phyloP scores from a whole-genome alignment of 2,329 filamentous ascomycete genomes.

The Tolypocladium nubicola region DNA sequence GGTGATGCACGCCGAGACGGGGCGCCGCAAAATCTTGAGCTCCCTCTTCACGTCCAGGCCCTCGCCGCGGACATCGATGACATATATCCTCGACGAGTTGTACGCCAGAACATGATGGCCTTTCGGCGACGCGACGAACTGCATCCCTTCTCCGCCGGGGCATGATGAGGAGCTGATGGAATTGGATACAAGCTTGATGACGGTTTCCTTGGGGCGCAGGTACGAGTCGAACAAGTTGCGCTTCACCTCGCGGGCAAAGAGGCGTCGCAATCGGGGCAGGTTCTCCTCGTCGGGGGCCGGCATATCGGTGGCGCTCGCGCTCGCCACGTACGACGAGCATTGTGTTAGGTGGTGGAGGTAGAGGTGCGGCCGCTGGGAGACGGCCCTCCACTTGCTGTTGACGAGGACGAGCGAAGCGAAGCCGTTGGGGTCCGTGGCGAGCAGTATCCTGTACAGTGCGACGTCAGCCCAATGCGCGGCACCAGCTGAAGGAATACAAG shows the following conservation, averaged over 20 bases:
- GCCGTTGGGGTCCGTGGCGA: conserved; percentile 46
- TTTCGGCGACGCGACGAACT: conserved; percentile 68
- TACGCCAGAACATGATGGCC: conserved; percentile 69
- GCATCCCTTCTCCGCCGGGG: conserved; percentile 75
- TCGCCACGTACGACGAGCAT: conserved; percentile 48
- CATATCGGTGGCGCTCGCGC: conserved; percentile 35
- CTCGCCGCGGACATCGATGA: conserved; percentile 56
- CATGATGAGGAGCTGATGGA: conserved; percentile 76
- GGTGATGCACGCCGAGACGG: conserved; percentile 65
- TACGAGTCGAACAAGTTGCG: conserved; percentile 71
- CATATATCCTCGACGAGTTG: conserved; percentile 75
- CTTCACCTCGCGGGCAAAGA: conserved; percentile 62
- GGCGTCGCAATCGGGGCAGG: conserved; percentile 49
- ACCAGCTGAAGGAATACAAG: background rate
- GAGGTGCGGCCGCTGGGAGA: conserved; percentile 52
- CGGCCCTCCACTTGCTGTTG: conserved; percentile 54
- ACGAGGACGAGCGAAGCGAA: conserved; percentile 58
- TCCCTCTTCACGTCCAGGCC: conserved; percentile 60
- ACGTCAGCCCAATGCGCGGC: background rate
- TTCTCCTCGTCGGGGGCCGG: conserved; percentile 32
- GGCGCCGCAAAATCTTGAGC: conserved; percentile 67
- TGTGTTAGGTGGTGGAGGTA: conserved; percentile 52
- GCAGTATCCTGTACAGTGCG: conserved; percentile 41
- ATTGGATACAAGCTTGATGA: conserved; percentile 72
- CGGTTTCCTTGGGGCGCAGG: conserved; percentile 56